Evolutionary conservation across 2,329 filamentous ascomycete genomes (phyloP).

Genomic region (Fusarium sp.): DNA sequence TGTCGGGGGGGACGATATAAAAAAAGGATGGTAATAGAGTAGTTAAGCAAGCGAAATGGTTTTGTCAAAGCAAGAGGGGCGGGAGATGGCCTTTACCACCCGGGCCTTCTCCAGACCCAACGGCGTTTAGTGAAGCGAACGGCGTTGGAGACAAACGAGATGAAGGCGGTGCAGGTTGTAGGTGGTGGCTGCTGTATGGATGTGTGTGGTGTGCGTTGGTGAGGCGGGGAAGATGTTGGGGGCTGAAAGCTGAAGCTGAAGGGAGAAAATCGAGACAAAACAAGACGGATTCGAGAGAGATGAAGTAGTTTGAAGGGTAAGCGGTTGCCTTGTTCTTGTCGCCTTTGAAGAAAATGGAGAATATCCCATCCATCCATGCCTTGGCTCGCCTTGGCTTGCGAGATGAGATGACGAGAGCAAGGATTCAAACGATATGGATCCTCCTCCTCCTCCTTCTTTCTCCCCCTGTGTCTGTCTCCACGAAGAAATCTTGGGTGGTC

Average conservation of each 20-base stretch:
- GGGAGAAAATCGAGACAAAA: not conserved
- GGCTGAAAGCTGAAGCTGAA: slow-evolving; percentile 12
- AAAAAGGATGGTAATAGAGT: not conserved
- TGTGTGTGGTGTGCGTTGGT: not conserved
- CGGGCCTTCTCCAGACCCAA: slow-evolving; percentile 9
- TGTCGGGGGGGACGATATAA: slow-evolving; percentile 11
- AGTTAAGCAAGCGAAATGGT: not conserved
- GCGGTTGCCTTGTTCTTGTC: not conserved
- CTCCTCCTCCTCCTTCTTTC: not conserved
- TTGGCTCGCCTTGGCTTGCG: not conserved
- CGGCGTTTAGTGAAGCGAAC: slow-evolving; percentile 30
- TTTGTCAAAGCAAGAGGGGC: not conserved
- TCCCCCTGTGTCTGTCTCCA: too few relatives aligned
- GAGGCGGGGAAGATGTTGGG: slow-evolving; percentile 27
- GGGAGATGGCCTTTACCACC: not conserved
- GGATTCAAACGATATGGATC: not conserved
- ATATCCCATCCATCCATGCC: not conserved
- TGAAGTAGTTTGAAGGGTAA: not conserved
- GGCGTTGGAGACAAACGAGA: slow-evolving; percentile 26
- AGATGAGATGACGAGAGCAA: slow-evolving; percentile 9
- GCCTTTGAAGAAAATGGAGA: not conserved
- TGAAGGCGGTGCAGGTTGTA: slow-evolving; percentile 28
- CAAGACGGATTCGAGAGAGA: not conserved
- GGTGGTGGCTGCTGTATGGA: not conserved
- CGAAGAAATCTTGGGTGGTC: not conserved